Percentiles rank a stretch among this genome's conserved stretches.
Conservation (phyloP, 2,329 filamentous ascomycete species). For the Orbilia javanica region DNA sequence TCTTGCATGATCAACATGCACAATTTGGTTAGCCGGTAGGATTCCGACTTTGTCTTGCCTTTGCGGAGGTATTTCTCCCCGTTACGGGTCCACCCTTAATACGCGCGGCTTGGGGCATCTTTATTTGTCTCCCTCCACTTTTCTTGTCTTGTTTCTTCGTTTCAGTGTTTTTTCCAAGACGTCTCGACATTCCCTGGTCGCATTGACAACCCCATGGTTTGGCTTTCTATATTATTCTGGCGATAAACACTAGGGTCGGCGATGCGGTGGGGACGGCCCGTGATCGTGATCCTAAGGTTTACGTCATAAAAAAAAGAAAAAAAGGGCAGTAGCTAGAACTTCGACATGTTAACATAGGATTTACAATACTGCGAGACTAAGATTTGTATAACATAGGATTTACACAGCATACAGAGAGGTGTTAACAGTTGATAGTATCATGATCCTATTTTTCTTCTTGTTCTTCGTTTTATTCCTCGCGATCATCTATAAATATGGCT, state of each 20-base stretch:
- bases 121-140: not conserved
- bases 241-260: not conserved
- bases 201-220: not conserved
- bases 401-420: not conserved
- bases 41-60: not conserved
- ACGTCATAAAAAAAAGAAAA: not conserved
- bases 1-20: too few species aligned
- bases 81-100: not conserved
- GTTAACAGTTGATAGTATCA: not conserved
- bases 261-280: not conserved
- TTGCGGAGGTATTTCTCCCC: not conserved
- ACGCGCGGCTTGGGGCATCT: not conserved
- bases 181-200: not conserved
- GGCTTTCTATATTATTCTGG: not conserved
- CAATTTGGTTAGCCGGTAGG: too few species aligned
- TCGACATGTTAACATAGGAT: not conserved
- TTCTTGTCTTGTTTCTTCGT: too few species aligned
- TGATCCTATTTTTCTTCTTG: not conserved
- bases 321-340: not conserved
- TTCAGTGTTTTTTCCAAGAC: not conserved
- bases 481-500: slow-evolving; percentile 1
- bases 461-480: too few species aligned
- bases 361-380: not conserved
- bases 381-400: too few species aligned
- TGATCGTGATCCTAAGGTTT: too few species aligned